Percentiles rank a stretch among this genome's conserved stretches.
These are phyloP conservation scores for Haematococcus lacustris DNA, from an alignment of 139 green algal genomes.

Conservation along the genomic window DNA sequence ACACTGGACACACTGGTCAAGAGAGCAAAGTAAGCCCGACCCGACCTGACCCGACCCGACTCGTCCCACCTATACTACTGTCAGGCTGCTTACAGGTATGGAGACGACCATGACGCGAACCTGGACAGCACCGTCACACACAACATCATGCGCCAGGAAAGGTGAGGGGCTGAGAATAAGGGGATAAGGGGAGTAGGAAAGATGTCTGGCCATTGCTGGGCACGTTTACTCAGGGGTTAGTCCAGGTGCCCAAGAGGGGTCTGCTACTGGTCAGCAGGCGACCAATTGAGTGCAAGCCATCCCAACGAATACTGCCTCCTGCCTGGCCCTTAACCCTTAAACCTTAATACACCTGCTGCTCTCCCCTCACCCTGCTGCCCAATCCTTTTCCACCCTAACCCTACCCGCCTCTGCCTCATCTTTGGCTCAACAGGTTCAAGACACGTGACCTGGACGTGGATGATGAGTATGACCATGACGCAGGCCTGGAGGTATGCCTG, in stretches of 20 bases:
- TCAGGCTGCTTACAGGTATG: constrained; percentile 3
- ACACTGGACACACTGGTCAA: constrained; percentile 68
- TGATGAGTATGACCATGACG: constrained; percentile 92
- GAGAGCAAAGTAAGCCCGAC: neutral
- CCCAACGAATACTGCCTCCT: neutral
- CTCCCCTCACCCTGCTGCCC: too few species aligned
- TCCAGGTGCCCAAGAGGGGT: neutral
- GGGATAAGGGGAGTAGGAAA: too few species aligned
- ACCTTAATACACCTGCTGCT: too few species aligned
- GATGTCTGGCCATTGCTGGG: neutral
- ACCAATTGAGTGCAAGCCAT: neutral
- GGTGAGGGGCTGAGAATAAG: too few species aligned
- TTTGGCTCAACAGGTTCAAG: constrained; percentile 52
- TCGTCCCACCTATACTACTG: too few species aligned
- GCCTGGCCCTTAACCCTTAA: too few species aligned
- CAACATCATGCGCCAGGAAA: constrained; percentile 15
- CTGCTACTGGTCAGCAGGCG: neutral
- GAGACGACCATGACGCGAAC: constrained; percentile 7
- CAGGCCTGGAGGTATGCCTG: constrained; percentile 70
- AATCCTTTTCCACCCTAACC: too few species aligned
- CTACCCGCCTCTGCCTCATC: too few species aligned
- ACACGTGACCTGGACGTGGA: constrained; percentile 66
- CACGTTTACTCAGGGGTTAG: neutral
- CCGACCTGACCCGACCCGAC: too few species aligned
- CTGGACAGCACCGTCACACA: constrained; percentile 11